Conservation (phyloP, 1,284 basidiomycete species). For the Xerocomus amazonicus region DNA sequence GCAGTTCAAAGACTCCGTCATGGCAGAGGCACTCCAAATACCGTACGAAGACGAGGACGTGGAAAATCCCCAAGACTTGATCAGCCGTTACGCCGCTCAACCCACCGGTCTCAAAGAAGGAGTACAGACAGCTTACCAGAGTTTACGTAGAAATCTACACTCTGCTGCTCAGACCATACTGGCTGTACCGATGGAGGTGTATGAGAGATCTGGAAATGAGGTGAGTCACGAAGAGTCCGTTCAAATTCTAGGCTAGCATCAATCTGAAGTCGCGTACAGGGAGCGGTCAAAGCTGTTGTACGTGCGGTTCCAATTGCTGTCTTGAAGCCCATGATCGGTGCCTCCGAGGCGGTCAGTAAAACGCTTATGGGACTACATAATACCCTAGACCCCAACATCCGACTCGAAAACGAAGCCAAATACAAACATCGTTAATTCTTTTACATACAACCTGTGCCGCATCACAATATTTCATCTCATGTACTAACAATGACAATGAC, state of each 20-base stretch:
- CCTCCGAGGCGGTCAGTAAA: slow-evolving; percentile 93
- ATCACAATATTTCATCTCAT: slow-evolving; percentile 13
- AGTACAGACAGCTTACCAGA: slow-evolving; percentile 86
- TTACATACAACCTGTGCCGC: slow-evolving; percentile 19
- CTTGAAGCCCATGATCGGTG: slow-evolving; percentile 94
- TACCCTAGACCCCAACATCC: slow-evolving; percentile 76
- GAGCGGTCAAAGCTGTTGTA: slow-evolving; percentile 87
- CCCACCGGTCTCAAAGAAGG: slow-evolving; percentile 83
- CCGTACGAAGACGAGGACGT: slow-evolving; percentile 37
- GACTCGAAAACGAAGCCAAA: slow-evolving; percentile 81
- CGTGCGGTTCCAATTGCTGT: slow-evolving; percentile 97
- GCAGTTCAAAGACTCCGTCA: slow-evolving; percentile 62
- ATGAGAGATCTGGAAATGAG: slow-evolving; percentile 87
- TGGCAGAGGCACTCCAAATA: slow-evolving; percentile 60
- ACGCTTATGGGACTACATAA: slow-evolving; percentile 92
- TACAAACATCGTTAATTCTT: slow-evolving; percentile 68
- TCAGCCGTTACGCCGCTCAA: slow-evolving; percentile 90
- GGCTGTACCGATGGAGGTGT: slow-evolving; percentile 98
- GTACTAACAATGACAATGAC: too few species aligned
- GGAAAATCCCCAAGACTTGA: slow-evolving; percentile 45
- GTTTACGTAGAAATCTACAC: slow-evolving; percentile 79
- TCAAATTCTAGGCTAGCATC: neutral
- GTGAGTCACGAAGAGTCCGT: slow-evolving; percentile 40
- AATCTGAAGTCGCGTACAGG: slow-evolving; percentile 45
- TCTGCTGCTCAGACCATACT: slow-evolving; percentile 97